phyloP scores from a whole-genome alignment of 2,329 filamentous ascomycete species.

The Beauveria sp. region DNA sequence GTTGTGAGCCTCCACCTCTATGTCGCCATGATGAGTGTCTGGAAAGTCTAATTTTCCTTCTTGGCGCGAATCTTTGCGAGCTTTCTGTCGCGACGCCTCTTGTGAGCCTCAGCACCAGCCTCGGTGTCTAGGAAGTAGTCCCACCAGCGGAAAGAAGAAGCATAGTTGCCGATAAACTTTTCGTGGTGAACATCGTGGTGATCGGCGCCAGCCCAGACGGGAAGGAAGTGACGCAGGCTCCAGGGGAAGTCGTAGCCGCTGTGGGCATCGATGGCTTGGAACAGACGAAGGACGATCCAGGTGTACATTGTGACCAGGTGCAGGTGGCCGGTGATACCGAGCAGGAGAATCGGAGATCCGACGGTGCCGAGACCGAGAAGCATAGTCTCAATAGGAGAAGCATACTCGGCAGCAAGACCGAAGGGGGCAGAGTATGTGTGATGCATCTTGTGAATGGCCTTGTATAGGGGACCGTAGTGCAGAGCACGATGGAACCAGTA shows the following conservation, averaged over 20 bases:
- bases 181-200: conserved; percentile 98
- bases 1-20: background rate
- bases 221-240: conserved; percentile 89
- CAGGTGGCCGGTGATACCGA: conserved; percentile 72
- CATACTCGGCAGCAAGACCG: conserved; percentile 92
- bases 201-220: conserved; percentile 95
- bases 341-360: conserved; percentile 74
- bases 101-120: conserved; percentile 78
- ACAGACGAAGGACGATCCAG: conserved; percentile 88
- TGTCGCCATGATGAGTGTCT: background rate
- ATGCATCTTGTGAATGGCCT: conserved; percentile 96
- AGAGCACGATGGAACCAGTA: conserved; percentile 92
- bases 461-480: conserved; percentile 94
- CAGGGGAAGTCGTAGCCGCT: conserved; percentile 98
- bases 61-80: conserved; percentile 54
- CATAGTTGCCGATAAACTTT: conserved; percentile 96
- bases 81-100: conserved; percentile 75
- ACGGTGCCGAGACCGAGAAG: conserved; percentile 84
- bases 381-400: conserved; percentile 95
- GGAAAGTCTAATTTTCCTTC: conserved; percentile 52
- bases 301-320: conserved; percentile 97
- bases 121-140: conserved; percentile 92
- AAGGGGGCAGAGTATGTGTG: conserved; percentile 98
- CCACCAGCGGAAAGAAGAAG: conserved; percentile 99
- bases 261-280: conserved; percentile 97